Base-by-base conservation (phyloP, 2,329 filamentous ascomycete species). In the Trichoderma pleuroti region DNA sequence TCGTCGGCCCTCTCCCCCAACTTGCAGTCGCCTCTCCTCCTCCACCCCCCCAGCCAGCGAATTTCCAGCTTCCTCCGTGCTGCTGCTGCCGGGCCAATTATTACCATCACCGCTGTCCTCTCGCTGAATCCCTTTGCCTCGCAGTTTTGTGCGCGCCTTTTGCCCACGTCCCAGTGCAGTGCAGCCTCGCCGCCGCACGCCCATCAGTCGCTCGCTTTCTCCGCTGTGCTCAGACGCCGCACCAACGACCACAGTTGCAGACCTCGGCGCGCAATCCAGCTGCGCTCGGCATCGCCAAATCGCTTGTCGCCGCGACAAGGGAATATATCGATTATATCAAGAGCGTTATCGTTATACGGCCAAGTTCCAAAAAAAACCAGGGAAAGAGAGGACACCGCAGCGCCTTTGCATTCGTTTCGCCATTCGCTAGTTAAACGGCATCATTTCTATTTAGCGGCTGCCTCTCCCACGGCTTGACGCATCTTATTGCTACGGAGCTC, bases 151-250 rank as follows among this genome's bases (percentile, higher is more conserved):
- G 46, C 26, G 42, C 63, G 46, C 36, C 66, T 60, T 54, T 64
- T 59, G 59, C 54, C 32, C 60, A 39, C 60, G 21, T 56, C 46
- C 30, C 32, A 24, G 54, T 18, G 56, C 67, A 54, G 39, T 64
- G n/a, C n/a, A n/a, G n/a, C 26, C 52, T 52, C 65, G 70, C 64
- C 71, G 42, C 60, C 54, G 36, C 63, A 67, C 21, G 46, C 70
- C 59, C 66, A 39, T 42, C 62, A 36, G 61, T 63, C 72, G 66
- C 57, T 71, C 70, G 70, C 60, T 68, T 65, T 63, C 70, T 66
- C 52, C 62, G 62, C 72, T 62, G 62, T 18, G 56, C 59, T 57
- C 49, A 32, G 26, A 61, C 69, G 68, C 56, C 70, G 39, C 60
- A 57, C 24, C 60, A 59, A 49, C 68, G 32, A 65, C 52, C 36